Conservation (phyloP, 2,329 filamentous ascomycete species). For the Aaosphaeria arxii region DNA sequence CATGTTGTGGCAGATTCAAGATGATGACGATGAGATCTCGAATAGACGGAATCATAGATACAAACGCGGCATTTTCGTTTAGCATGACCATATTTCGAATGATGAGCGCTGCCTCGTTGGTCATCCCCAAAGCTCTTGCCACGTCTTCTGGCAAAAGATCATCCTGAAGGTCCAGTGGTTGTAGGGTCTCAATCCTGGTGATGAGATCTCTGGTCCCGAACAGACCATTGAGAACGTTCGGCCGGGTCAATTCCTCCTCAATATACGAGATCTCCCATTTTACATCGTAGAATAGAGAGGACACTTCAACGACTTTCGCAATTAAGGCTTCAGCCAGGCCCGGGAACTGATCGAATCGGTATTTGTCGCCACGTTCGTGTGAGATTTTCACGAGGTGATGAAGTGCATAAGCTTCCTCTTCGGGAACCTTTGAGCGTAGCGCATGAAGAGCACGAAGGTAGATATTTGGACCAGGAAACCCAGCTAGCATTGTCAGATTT, state of each 20-base stretch:
- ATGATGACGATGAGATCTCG: slow-evolving; percentile 82
- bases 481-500: slow-evolving; percentile 28
- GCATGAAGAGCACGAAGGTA: slow-evolving; percentile 85
- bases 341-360: slow-evolving; percentile 88
- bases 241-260: slow-evolving; percentile 44
- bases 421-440: slow-evolving; percentile 72
- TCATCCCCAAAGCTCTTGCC: slow-evolving; percentile 66
- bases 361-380: slow-evolving; percentile 90
- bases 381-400: slow-evolving; percentile 96
- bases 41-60: slow-evolving; percentile 70
- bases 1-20: slow-evolving; percentile 70
- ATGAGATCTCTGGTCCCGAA: slow-evolving; percentile 69
- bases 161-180: slow-evolving; percentile 58
- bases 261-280: slow-evolving; percentile 75
- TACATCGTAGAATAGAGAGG: slow-evolving; percentile 75
- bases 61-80: slow-evolving; percentile 79
- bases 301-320: slow-evolving; percentile 77
- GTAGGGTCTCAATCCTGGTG: slow-evolving; percentile 65
- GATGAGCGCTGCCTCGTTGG: slow-evolving; percentile 84
- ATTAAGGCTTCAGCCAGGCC: slow-evolving; percentile 84
- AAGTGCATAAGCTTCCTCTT: slow-evolving; percentile 88
- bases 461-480: slow-evolving; percentile 79
- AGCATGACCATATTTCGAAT: slow-evolving; percentile 96
- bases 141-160: slow-evolving; percentile 69
- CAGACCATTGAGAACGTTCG: slow-evolving; percentile 61